Base-by-base conservation (phyloP, 2,329 filamentous ascomycete species). In the Neonectria faginata region DNA sequence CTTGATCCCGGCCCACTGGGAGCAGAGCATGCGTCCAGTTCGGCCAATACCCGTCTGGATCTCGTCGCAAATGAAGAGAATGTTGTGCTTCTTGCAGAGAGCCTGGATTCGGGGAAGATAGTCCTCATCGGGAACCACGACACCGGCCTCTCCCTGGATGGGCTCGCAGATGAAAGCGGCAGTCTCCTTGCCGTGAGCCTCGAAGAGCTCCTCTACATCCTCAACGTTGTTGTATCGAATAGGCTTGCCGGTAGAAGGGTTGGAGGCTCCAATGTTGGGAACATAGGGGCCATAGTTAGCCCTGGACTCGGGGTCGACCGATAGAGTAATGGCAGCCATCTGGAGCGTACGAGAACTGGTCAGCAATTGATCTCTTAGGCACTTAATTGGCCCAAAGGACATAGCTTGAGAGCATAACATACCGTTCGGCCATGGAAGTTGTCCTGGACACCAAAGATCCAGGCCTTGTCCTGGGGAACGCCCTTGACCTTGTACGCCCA, bases 381-480 rank as follows among this genome's bases (percentile, higher is more conserved):
- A 25, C 36, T 12, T 8, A 39, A 31, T 25, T 45, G 25, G 2
- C 12, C 9, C 9, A 9, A 22, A 25, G 5, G 41, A 16, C 18
- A 20, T 18, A 9, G n/a, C n/a, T n/a, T 29, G 25, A 25, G 44
- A 33, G 25, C 25, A 31, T 25, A 44, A 82, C 91, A 80, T 85
- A 96, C 93, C 61, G 96, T 98, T 74, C 95, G 88, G 71, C 95
- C 95, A 82, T 99, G 95, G 83, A 98, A 99, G 85, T 97, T 98
- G 82, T 97, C 93, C 57, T 90, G 84, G 41, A 91, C 94, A 71
- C 90, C 91, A 78, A 98, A 92, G 16, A 68, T 45, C 64, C 64
- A 67, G 1, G 67, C 66, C 27, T 68, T 58, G 31, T 68, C 60
- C 20, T 70, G 66, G 0, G 61, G 62, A 25, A 70, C 56, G 3